Base-by-base conservation (phyloP, 1,139 yeast species). In the Nakaseomyces uthaithaninus region DNA sequence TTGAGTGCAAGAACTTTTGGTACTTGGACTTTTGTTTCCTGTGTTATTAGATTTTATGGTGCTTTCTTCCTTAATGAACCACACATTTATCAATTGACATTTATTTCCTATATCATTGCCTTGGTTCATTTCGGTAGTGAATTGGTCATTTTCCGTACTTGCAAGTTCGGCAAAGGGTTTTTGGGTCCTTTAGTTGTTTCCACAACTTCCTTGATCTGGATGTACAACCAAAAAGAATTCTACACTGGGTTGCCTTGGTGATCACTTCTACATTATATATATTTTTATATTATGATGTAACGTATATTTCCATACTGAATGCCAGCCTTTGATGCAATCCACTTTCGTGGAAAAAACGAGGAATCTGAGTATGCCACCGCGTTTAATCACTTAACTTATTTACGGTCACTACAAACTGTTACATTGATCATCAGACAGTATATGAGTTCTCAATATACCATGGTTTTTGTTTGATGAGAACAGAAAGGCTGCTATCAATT, bases 1-100 rank as follows among this genome's bases (percentile, higher is more conserved):
- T 69, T 91, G 51, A 79, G 94, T 51, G 95, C 96, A 8, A 74
- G 98, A 54, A 91, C 98, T 0, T 91, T 91, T 62, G 98, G 98
- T 23, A 91, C 98, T 1, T 91, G 98, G 98, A 91, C 98, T 0
- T 68, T 89, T 40, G 72, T 89, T 50, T 80, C 96, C 1, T 76
- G 95, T 2, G 69, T 91, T 33, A 78, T 91, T 38, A 76, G 98
- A 59, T 71, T 80, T 50, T 87, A 84, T 59, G 95, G 95, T 37
- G 94, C 98, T 5, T 81, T 80, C 63, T 69, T 83, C 59, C 66
- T 84, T 47, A 65, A 67, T 43, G 76, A 80, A 53, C 76, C 77
- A 20, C 81, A 78, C 45, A 75, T 87, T 40, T 91, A 77, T 62
- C 79, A 84, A 53, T 69, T 91, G 52, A 81, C 93, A 23, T 73